These are phyloP conservation scores for Asclepias syriaca DNA, from an alignment of 257 asterid genomes.

Conservation along the genomic window DNA sequence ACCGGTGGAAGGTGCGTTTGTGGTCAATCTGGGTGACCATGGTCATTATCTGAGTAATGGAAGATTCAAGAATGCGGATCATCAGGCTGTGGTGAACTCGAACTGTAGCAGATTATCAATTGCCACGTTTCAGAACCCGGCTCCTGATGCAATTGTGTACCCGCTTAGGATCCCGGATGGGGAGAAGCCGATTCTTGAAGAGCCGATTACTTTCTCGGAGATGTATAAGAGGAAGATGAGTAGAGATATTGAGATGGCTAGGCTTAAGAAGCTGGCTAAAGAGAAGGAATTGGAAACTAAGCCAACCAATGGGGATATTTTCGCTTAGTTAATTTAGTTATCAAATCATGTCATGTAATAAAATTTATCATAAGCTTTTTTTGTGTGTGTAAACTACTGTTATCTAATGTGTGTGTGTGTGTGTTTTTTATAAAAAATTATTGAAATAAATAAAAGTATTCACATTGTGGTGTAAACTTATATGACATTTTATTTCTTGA, in stretches of 20 bases:
- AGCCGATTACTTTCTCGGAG: constrained; percentile 53
- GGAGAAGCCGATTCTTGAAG: constrained; percentile 44
- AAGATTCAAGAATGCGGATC: constrained; percentile 92
- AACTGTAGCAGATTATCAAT: constrained; percentile 60
- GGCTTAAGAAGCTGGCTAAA: constrained; percentile 54
- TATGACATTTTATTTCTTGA: no score
- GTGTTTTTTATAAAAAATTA: no score
- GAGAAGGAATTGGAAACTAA: constrained; percentile 28
- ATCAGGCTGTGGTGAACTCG: constrained; percentile 86
- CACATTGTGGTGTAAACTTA: no score
- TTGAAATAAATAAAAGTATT: no score
- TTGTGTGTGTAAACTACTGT: no score
- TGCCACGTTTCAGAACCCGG: constrained; percentile 85
- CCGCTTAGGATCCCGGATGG: constrained; percentile 56
- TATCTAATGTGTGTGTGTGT: no score
- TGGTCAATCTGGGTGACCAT: constrained; percentile 88
- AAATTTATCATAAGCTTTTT: no score
- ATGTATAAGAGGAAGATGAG: constrained; percentile 87
- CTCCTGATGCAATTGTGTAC: constrained; percentile 62
- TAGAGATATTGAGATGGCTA: constrained; percentile 63
- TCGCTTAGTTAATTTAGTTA: constrained; percentile 19
- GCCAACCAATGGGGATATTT: constrained; percentile 30
- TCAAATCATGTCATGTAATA: no score
- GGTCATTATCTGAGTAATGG: constrained; percentile 84
- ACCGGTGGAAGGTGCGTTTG: constrained; percentile 82